These are phyloP conservation scores for Lactifluus piperatus DNA, from an alignment of 768 basidiomycete genomes.

Conservation along the genomic window DNA sequence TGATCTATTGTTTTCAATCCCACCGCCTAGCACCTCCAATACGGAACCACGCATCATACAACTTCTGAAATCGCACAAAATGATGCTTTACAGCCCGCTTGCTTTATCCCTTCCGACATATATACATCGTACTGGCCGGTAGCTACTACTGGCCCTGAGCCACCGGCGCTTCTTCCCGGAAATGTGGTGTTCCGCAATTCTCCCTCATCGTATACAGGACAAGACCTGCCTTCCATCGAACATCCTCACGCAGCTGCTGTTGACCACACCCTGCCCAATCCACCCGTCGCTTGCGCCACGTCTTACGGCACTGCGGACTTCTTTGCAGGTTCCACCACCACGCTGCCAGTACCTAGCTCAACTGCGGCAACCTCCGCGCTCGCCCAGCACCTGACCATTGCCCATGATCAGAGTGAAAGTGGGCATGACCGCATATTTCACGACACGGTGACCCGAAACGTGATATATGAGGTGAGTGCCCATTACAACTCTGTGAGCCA, in stretches of 20 bases:
- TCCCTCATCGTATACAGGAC: not conserved
- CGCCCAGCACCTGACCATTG: slow-evolving; percentile 1
- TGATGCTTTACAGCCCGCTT: not conserved
- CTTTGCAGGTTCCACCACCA: not conserved
- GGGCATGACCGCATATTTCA: slow-evolving; percentile 12
- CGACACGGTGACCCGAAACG: not conserved
- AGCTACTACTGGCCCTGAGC: not conserved
- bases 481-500: slow-evolving; percentile 1
- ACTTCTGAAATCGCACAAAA: not conserved
- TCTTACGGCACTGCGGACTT: not conserved
- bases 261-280: not conserved
- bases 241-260: not conserved
- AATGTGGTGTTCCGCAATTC: not conserved
- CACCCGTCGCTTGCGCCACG: not conserved
- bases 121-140: slow-evolving; percentile 1
- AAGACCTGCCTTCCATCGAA: not conserved
- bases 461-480: slow-evolving; percentile 16
- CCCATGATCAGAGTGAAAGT: slow-evolving; percentile 14
- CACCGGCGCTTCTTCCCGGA: not conserved
- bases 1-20: not conserved
- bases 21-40: not conserved
- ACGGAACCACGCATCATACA: not conserved
- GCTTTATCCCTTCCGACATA: not conserved
- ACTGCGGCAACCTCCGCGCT: not conserved
- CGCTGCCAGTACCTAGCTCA: not conserved